Evolutionary conservation across 176 grass and related monocot species (phyloP).

Genomic region (Triticum monococcum): DNA sequence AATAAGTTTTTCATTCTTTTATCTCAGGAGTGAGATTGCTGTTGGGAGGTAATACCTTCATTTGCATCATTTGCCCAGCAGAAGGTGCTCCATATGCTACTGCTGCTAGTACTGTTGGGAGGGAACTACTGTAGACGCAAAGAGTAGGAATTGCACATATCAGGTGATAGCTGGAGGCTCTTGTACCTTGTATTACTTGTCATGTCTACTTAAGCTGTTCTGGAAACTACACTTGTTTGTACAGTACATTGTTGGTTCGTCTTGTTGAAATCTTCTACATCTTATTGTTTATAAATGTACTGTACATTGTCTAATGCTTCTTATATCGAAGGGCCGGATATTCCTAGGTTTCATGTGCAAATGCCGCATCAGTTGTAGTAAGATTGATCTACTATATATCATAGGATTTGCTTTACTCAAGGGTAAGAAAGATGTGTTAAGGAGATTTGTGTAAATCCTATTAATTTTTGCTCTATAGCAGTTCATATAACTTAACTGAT

Average conservation of each 20-base stretch:
- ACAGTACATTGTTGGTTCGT: neutral
- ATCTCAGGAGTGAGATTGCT: conserved; percentile 18
- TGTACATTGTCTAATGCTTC: conserved; percentile 12
- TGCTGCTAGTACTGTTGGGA: neutral
- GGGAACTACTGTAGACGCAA: conserved; percentile 34
- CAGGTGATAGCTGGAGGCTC: conserved; percentile 35
- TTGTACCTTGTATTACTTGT: conserved; percentile 21
- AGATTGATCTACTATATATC: neutral
- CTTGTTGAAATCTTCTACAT: conserved; percentile 1
- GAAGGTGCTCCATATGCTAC: neutral
- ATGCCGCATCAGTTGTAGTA: neutral
- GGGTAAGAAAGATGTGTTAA: neutral
- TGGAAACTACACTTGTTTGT: conserved; percentile 25
- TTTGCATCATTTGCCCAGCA: conserved; percentile 6
- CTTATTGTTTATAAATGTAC: conserved; percentile 1
- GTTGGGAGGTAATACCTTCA: neutral
- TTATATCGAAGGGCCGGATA: neutral
- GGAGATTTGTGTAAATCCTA: neutral
- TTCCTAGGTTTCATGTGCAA: neutral
- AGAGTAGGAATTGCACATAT: conserved; percentile 23
- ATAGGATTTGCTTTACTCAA: neutral
- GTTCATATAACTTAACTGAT: neutral
- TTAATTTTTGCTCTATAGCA: neutral
- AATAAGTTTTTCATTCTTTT: neutral
- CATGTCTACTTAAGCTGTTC: conserved; percentile 28